These are phyloP conservation scores for Cystobasidiaceae sp. DNA, from an alignment of 1,284 basidiomycete species.

Conservation along the genomic window DNA sequence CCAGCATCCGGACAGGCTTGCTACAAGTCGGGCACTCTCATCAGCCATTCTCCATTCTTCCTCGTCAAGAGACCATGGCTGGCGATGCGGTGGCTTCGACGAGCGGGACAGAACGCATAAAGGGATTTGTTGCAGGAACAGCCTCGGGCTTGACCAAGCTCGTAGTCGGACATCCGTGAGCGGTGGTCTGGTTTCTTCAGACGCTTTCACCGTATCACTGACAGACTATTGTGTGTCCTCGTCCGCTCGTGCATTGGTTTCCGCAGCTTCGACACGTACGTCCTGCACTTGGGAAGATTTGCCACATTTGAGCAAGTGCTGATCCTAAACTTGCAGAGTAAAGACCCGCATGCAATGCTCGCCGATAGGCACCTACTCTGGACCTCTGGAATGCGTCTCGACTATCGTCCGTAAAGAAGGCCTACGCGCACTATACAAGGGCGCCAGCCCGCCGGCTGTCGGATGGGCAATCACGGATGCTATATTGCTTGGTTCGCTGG, in stretches of 20 bases:
- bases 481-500: slow-evolving; percentile 64
- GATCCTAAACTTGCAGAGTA: too few relatives aligned
- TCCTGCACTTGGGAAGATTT: background rate
- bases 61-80: too few relatives aligned
- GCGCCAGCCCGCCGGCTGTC: slow-evolving; percentile 53
- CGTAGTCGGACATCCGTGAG: slow-evolving; percentile 46
- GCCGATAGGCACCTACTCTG: slow-evolving; percentile 62
- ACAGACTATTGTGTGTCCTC: too few relatives aligned
- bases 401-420: slow-evolving; percentile 60
- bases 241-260: background rate
- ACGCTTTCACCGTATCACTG: too few relatives aligned
- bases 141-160: slow-evolving; percentile 49
- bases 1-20: too few relatives aligned
- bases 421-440: slow-evolving; percentile 47
- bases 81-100: too few relatives aligned
- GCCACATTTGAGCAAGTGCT: too few relatives aligned
- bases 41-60: too few relatives aligned
- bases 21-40: too few relatives aligned
- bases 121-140: slow-evolving; percentile 48
- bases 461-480: slow-evolving; percentile 73
- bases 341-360: slow-evolving; percentile 70
- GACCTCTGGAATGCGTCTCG: slow-evolving; percentile 62
- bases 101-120: slow-evolving; percentile 21
- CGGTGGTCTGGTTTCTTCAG: background rate
- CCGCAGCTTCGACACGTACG: too few relatives aligned